phyloP scores from a whole-genome alignment of 345 rosid genomes.

The Alliaria petiolata region DNA sequence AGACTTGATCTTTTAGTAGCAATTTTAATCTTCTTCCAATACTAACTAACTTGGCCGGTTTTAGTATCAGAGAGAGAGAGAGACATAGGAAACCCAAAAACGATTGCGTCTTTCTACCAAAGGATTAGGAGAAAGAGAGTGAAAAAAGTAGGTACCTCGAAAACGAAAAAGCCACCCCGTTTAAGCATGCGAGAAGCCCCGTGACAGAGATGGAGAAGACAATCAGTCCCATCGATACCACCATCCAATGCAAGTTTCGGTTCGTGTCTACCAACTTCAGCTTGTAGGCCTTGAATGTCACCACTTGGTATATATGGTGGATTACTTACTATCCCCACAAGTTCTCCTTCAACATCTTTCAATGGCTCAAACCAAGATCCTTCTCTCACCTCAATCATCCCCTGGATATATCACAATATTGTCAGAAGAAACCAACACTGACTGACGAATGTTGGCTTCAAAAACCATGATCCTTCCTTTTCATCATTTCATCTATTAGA shows the following conservation, averaged over 20 bases:
- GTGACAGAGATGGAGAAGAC: conserved; percentile 64
- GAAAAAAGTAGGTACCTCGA: conserved; percentile 49
- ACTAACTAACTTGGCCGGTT: neutral
- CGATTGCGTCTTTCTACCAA: neutral
- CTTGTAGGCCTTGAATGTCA: conserved; percentile 61
- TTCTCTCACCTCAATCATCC: conserved; percentile 52
- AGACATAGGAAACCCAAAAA: neutral
- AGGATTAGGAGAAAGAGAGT: neutral
- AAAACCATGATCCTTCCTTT: conserved; percentile 61
- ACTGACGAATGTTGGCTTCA: neutral
- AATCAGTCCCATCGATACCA: conserved; percentile 62
- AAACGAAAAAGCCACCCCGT: conserved; percentile 74
- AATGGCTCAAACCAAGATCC: conserved; percentile 90
- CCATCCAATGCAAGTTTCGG: conserved; percentile 90
- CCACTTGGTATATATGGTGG: conserved; percentile 87
- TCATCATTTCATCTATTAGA: conserved; percentile 42
- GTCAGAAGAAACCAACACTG: neutral
- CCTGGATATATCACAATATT: conserved; percentile 32
- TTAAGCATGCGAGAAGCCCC: conserved; percentile 68
- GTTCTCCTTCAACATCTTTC: conserved; percentile 56
- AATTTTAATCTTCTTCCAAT: neutral
- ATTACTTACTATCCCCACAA: conserved; percentile 81
- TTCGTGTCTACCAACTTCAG: conserved; percentile 90
- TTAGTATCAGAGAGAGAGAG: neutral
- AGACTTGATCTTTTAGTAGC: neutral